Percentiles rank a stretch among this genome's conserved stretches.
Conservation (phyloP, 2,329 filamentous ascomycete genomes). For the Paecilomyces dactylethromorphus region DNA sequence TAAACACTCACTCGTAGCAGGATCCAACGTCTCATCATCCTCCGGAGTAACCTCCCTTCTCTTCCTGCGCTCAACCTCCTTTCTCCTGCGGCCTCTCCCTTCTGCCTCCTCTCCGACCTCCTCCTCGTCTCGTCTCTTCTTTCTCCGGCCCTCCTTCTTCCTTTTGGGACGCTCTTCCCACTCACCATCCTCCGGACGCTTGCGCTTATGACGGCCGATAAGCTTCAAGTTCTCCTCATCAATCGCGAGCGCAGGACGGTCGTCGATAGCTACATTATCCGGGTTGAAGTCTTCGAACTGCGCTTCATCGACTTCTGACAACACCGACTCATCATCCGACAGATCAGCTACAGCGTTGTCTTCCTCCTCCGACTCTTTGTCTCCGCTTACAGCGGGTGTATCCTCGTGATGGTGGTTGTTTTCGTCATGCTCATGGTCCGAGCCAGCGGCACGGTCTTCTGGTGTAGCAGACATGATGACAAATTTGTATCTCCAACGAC, state of each 20-base stretch:
- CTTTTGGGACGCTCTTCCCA: conserved; percentile 65
- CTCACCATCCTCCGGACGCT: conserved; percentile 55
- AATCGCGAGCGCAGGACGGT: conserved; percentile 51
- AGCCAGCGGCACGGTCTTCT: conserved; percentile 18
- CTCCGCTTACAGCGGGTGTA: conserved; percentile 8
- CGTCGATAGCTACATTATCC: conserved; percentile 54
- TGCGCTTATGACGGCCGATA: conserved; percentile 58
- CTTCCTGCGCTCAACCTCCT: conserved; percentile 39
- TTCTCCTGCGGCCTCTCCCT: conserved; percentile 48
- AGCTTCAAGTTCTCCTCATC: conserved; percentile 56
- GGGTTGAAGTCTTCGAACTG: conserved; percentile 61
- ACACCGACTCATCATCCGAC: conserved; percentile 55
- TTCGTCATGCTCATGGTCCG: conserved; percentile 1
- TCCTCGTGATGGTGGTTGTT: conserved; percentile 3
- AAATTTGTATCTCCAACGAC: neutral
- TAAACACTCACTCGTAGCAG: conserved; percentile 64
- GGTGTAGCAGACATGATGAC: conserved; percentile 33
- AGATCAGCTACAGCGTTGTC: conserved; percentile 34
- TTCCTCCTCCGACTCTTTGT: conserved; percentile 12
- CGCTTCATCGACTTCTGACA: conserved; percentile 59
- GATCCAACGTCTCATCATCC: conserved; percentile 71
- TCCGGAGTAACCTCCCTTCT: conserved; percentile 51
- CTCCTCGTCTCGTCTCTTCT: conserved; percentile 58
- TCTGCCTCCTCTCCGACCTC: conserved; percentile 47
- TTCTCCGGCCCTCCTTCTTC: conserved; percentile 48